A percentile compares a stretch with the other conserved stretches of the same genome.
Evolutionary conservation across 2,329 filamentous ascomycete species (phyloP).

Genomic region (Fusarium praegraminearum): DNA sequence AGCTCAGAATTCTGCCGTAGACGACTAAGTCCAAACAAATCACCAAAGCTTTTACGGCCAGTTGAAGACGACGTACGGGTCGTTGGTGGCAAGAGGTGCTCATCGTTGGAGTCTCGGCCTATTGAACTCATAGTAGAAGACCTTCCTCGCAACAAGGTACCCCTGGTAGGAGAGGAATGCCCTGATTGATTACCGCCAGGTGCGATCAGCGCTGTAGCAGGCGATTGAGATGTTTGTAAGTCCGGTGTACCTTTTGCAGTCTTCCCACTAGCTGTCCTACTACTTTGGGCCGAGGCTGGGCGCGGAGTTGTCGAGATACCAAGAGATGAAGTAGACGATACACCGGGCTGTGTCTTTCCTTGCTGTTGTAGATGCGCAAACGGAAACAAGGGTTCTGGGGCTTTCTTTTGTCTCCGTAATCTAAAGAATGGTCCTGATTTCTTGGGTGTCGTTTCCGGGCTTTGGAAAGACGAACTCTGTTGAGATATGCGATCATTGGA

Average conservation of each 20-base stretch:
- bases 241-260: constrained; percentile 35
- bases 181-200: constrained; percentile 61
- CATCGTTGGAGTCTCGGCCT: constrained; percentile 77
- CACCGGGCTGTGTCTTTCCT: constrained; percentile 58
- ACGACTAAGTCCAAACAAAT: constrained; percentile 82
- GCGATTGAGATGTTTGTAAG: constrained; percentile 52
- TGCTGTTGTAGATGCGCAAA: constrained; percentile 84
- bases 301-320: constrained; percentile 51
- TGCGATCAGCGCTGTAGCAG: constrained; percentile 62
- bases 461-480: constrained; percentile 66
- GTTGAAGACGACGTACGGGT: constrained; percentile 86
- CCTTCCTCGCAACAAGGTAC: constrained; percentile 74
- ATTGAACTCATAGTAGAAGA: constrained; percentile 93
- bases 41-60: constrained; percentile 93
- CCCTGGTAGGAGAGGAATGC: constrained; percentile 76
- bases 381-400: constrained; percentile 83
- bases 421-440: constrained; percentile 82
- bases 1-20: constrained; percentile 86
- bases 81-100: constrained; percentile 74
- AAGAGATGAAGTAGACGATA: constrained; percentile 60
- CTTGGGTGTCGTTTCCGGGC: constrained; percentile 71
- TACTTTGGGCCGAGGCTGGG: constrained; percentile 53
- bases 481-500: constrained; percentile 73
- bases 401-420: constrained; percentile 80
- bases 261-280: constrained; percentile 40